These are phyloP conservation scores for Zymoseptoria brevis DNA, from an alignment of 2,329 filamentous ascomycete genomes.

Conservation along the genomic window DNA sequence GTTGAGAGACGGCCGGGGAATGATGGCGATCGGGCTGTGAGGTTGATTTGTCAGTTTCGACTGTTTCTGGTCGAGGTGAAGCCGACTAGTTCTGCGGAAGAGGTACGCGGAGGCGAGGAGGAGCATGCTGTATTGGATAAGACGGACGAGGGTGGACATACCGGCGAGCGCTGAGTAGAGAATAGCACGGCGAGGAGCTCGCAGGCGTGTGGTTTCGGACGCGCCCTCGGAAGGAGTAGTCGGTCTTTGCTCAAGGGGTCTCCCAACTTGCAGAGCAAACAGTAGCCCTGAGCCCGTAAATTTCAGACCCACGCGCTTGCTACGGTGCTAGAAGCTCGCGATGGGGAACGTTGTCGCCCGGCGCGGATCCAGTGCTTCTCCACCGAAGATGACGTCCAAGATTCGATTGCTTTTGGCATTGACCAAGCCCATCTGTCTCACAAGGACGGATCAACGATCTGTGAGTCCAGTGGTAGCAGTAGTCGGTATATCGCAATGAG, in stretches of 20 bases:
- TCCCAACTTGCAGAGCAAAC: not conserved
- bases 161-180: not conserved
- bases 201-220: not conserved
- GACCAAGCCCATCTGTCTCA: not conserved
- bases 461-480: too few relatives aligned
- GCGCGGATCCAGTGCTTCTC: not conserved
- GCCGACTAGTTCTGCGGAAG: too few relatives aligned
- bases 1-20: too few relatives aligned
- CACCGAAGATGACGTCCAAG: not conserved
- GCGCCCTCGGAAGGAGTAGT: not conserved
- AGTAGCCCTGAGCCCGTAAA: too few relatives aligned
- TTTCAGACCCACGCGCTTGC: too few relatives aligned
- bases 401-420: not conserved
- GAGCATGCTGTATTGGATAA: not conserved
- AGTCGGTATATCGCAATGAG: too few relatives aligned
- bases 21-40: too few relatives aligned
- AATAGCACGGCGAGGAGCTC: not conserved
- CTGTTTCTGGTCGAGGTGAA: too few relatives aligned
- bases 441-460: too few relatives aligned
- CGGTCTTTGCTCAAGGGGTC: not conserved
- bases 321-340: too few relatives aligned
- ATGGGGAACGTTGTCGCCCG: too few relatives aligned
- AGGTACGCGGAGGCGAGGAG: not conserved
- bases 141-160: not conserved
- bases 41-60: too few relatives aligned